Evolutionary conservation across 1,139 yeast genomes (phyloP), one percentile per base, ranked within the genome.

Genomic region (Zygosaccharomyces pseudobailii): DNA sequence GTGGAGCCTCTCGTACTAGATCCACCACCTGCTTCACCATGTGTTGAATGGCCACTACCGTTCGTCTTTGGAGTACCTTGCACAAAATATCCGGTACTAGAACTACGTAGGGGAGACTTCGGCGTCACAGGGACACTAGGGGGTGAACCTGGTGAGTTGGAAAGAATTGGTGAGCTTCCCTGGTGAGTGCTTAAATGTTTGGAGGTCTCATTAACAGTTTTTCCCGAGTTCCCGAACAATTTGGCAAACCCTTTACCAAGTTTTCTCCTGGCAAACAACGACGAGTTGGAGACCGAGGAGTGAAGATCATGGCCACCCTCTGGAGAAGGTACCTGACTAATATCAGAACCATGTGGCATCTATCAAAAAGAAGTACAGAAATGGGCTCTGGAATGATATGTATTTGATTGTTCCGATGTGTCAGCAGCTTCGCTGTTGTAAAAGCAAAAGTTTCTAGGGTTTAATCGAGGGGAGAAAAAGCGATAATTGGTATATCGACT

Each of bases 211-310:
- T 38, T 25, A 17, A 20, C 6, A 2, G 9, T 24, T 27, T 25
- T 38, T 3, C 41, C 33, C 3, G 33, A 7, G 17, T 40, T 40
- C 35, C 48, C 53, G 33, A 48, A 48, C 9, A 46, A 21, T 27
- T 44, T 48, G 3, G 43, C 40, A 7, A 54, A 38, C n/a, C 53
- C 52, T 36, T 48, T 53, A 28, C 43, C 43, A 37, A 54, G 44
- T 23, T 49, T 53, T 7, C 52, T 42, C 20, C 47, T 48, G 23
- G 50, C 55, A 35, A 54, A 53, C 9, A 50, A 36, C 7, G 58
- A 50, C 2, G 49, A 38, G 21, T 43, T 46, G n/a, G 56, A 53
- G 27, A 46, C 37, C 8, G 48, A 20, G 25, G 50, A 49, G 27
- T 48, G 39, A n/a, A 41, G 33, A 2, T 49, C 42, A 36, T 41